Evolutionary conservation across 257 asterid species (phyloP).

Genomic region (Fraxinus pennsylvanica): DNA sequence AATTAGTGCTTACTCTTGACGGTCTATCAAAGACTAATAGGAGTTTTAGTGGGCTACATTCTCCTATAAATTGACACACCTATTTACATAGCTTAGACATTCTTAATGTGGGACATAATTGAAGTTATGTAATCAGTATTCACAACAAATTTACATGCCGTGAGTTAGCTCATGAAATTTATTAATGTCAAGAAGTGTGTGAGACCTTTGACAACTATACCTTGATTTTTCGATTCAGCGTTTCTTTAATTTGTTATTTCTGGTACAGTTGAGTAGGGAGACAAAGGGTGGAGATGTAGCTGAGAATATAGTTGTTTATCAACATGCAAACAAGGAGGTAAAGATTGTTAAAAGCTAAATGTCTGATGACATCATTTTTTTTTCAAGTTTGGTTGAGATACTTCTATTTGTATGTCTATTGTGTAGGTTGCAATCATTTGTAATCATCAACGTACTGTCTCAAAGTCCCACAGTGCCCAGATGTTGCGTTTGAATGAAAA

Average conservation of each 20-base stretch:
- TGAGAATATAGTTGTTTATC: constrained; percentile 66
- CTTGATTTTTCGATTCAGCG: constrained; percentile 4
- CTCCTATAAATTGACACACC: neutral
- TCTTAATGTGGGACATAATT: no score
- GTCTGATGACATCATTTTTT: no score
- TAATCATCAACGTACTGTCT: constrained; percentile 91
- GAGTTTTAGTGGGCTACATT: neutral
- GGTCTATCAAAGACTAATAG: no score
- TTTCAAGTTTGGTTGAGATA: neutral
- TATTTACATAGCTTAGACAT: no score
- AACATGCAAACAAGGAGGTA: constrained; percentile 92
- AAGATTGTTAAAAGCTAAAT: constrained; percentile 20
- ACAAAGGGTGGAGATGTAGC: constrained; percentile 64
- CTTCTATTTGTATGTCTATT: constrained; percentile 22
- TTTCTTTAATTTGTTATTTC: constrained; percentile 18
- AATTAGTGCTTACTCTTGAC: neutral
- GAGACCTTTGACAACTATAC: neutral
- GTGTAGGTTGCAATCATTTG: constrained; percentile 94
- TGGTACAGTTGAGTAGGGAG: constrained; percentile 68
- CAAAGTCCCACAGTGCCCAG: constrained; percentile 85
- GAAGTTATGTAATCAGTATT: neutral
- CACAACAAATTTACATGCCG: neutral
- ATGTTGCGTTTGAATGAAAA: constrained; percentile 75
- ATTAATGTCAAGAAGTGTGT: constrained; percentile 4
- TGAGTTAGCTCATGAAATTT: neutral